Evolutionary conservation across 371 early-diverging fungal species (phyloP).

Genomic region (Blakeslea trispora): DNA sequence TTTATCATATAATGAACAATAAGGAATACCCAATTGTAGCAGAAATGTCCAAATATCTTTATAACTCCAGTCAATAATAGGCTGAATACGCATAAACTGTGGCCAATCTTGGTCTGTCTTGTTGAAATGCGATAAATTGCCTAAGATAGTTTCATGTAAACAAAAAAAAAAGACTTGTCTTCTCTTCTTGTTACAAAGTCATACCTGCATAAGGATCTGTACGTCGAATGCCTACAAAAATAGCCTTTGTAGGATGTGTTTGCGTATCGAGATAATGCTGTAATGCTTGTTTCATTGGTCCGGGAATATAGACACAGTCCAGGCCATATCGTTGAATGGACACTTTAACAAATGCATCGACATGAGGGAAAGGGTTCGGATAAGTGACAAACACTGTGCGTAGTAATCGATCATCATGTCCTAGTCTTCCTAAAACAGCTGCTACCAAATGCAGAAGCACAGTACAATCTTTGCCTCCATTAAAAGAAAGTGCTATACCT

Average conservation of each 20-base stretch:
- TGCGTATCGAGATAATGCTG: conserved; percentile 60
- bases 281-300: conserved; percentile 82
- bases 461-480: conserved; percentile 98
- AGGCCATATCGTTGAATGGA: conserved; percentile 67
- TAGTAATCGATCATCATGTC: conserved; percentile 19
- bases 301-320: conserved; percentile 64
- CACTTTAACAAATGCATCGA: conserved; percentile 83
- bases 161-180: background rate
- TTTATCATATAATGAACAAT: conserved; percentile 89
- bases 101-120: conserved; percentile 93
- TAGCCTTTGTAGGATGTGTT: conserved; percentile 69
- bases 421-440: conserved; percentile 46
- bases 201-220: conserved; percentile 90
- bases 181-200: background rate
- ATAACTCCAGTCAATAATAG: conserved; percentile 91
- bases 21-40: conserved; percentile 67
- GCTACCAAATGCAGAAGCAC: conserved; percentile 84
- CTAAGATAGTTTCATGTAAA: conserved; percentile 30
- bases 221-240: conserved; percentile 89
- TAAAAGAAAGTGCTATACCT: conserved; percentile 81
- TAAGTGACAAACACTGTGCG: conserved; percentile 74
- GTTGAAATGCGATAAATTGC: conserved; percentile 67
- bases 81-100: conserved; percentile 87
- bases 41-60: conserved; percentile 87
- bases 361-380: conserved; percentile 82